Conservation (phyloP, 177 flowering plant genomes). For the Vitis hybrid region DNA sequence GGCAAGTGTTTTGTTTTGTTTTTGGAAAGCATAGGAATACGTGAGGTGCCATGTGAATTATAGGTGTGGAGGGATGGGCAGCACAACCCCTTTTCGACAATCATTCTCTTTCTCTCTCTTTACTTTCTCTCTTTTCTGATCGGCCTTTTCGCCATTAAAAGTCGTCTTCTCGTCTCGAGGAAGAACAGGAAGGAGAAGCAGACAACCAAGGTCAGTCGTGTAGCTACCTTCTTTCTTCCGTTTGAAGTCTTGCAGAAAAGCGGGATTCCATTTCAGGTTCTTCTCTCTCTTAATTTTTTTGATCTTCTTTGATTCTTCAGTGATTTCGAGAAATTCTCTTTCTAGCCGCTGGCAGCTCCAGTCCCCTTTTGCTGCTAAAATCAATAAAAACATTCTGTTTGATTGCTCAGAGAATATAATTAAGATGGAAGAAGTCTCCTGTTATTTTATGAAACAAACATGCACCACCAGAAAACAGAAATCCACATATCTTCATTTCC, state of each 20-base stretch:
- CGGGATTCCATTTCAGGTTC: background rate
- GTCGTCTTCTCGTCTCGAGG: conserved; percentile 5
- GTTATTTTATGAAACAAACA: no score
- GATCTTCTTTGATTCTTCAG: background rate
- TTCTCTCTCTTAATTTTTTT: background rate
- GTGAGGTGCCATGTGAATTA: conserved; percentile 42
- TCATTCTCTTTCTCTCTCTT: conserved; percentile 25
- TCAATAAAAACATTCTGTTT: no score
- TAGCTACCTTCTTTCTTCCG: no score
- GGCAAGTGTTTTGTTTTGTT: background rate
- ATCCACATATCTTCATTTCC: no score
- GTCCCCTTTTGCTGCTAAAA: no score
- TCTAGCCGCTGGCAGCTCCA: no score
- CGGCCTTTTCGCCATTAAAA: conserved; percentile 16
- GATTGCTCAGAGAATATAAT: no score
- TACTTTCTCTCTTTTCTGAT: background rate
- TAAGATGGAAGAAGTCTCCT: no score
- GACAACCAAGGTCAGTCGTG: no score
- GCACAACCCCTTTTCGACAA: conserved; percentile 27
- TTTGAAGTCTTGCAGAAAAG: background rate
- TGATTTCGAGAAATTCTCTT: no score
- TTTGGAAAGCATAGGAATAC: conserved; percentile 6
- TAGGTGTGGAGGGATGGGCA: conserved; percentile 42
- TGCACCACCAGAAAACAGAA: no score
- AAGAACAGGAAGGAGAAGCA: no score